Percentiles rank a stretch among this genome's conserved stretches.
phyloP scores from a whole-genome alignment of 352 stramenopile genomes.

The Globisporangium perplexum region DNA sequence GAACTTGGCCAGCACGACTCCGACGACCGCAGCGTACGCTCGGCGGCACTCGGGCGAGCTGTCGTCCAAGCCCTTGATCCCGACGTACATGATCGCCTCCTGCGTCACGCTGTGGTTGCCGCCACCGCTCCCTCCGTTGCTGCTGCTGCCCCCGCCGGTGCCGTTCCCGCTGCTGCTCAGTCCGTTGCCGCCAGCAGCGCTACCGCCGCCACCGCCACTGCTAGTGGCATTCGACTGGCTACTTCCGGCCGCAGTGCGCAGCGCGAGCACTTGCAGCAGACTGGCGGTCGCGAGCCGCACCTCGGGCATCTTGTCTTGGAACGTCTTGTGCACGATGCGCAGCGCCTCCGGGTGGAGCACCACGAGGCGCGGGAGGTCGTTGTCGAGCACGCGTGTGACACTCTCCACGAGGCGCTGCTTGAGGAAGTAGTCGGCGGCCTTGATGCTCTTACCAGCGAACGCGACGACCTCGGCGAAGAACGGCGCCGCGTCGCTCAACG shows the following conservation, averaged over 20 bases:
- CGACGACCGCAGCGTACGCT: slow-evolving; percentile 60
- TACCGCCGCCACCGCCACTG: slow-evolving; percentile 8
- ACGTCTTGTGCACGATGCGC: slow-evolving; percentile 62
- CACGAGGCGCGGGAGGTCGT: slow-evolving; percentile 29
- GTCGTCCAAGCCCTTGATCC: slow-evolving; percentile 78
- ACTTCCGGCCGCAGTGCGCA: slow-evolving; percentile 31
- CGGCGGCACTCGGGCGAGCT: slow-evolving; percentile 47
- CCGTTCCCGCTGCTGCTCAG: slow-evolving; percentile 11
- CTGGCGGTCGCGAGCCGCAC: slow-evolving; percentile 54
- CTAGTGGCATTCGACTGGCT: slow-evolving; percentile 4
- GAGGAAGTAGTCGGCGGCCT: slow-evolving; percentile 69
- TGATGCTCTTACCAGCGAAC: slow-evolving; percentile 54
- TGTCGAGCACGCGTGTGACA: slow-evolving; percentile 46
- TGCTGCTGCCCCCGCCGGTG: slow-evolving; percentile 11
- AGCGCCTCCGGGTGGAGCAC: slow-evolving; percentile 58
- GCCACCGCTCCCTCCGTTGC: slow-evolving; percentile 6
- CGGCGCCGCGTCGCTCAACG: slow-evolving; percentile 45
- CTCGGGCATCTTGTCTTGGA: slow-evolving; percentile 75
- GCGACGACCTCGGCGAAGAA: slow-evolving; percentile 64
- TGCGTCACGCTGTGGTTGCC: slow-evolving; percentile 32
- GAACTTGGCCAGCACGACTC: slow-evolving; percentile 75
- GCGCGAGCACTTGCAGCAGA: slow-evolving; percentile 58
- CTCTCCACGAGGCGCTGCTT: slow-evolving; percentile 74
- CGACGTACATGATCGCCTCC: slow-evolving; percentile 64
- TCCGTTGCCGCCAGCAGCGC: slow-evolving; percentile 13